A percentile compares a stretch with the other conserved stretches of the same genome.
phyloP scores from a whole-genome alignment of 2,329 filamentous ascomycete genomes.

The Aspergillus sp. region DNA sequence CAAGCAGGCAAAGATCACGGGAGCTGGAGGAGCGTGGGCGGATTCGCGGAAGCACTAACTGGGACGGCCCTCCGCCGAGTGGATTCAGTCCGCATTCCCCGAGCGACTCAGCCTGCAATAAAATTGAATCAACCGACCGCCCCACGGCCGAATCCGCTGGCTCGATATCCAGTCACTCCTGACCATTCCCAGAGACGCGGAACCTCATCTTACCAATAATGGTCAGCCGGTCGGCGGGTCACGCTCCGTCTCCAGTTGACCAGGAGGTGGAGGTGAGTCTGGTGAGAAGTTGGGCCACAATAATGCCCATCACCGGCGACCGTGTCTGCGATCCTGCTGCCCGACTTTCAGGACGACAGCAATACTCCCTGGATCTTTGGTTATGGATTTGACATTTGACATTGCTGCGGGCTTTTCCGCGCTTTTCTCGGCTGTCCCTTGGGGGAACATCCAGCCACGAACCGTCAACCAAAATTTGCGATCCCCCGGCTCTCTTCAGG shows the following conservation, averaged over 20 bases:
- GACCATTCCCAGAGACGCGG: conserved; percentile 14
- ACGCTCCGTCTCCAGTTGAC: conserved; percentile 2
- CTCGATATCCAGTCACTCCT: neutral
- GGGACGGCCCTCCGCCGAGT: conserved; percentile 24
- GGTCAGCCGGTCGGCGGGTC: neutral
- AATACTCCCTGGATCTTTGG: too few species aligned
- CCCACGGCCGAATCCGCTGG: conserved; percentile 12
- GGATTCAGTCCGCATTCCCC: conserved; percentile 28
- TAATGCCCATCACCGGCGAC: neutral
- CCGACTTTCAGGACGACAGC: conserved; percentile 11
- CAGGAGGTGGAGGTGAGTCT: neutral
- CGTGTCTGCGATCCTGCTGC: conserved; percentile 13
- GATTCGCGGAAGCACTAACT: conserved; percentile 19
- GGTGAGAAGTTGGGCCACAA: conserved; percentile 5
- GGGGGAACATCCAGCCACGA: neutral
- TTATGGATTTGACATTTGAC: too few species aligned
- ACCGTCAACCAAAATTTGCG: neutral
- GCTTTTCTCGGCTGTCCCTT: neutral
- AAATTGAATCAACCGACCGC: conserved; percentile 8
- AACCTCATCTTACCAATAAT: conserved; percentile 13
- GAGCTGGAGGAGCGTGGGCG: conserved; percentile 4
- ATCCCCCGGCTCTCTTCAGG: conserved; percentile 4
- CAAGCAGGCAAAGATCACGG: neutral
- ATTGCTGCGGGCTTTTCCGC: neutral
- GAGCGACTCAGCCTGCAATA: conserved; percentile 10